Evolutionary conservation across 208 protist species (phyloP), one percentile per base, ranked within the genome.

Genomic region (Crithidia expoeki): DNA sequence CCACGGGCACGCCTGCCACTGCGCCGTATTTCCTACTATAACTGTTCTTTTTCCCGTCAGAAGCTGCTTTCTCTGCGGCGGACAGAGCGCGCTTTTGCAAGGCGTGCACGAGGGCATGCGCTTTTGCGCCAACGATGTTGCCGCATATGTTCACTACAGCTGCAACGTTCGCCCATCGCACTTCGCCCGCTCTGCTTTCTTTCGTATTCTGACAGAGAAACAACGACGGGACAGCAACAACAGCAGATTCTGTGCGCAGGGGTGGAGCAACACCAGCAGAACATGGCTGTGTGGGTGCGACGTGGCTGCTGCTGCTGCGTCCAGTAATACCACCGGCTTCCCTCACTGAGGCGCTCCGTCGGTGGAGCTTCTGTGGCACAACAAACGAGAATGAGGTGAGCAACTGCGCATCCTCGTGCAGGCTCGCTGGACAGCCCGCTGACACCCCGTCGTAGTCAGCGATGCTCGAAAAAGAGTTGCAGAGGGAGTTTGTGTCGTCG

Each of bases 91-190:
- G 64, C 11, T 30, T 21, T 21, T 57, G 71, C 61, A 76, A 51
- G 0, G 71, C 71, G 34, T 25, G 60, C 27, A 40, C 9, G 21
- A 76, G 19, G 0, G 56, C 51, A n/a, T 56, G 30, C 10, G 56
- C 34, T 17, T 36, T 40, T n/a, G 5, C 34, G 2, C 56, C 63
- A 7, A 44, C 44, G 19, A 76, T 32, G 38, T 71, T 63, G 17
- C 71, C 71, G 40, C 60, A 71, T 12, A 76, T 47, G 56, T 49
- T 71, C 11, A 71, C 38, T 5, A 76, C 49, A 11, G 56, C 63
- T 23, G 55, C 44, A 9, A 76, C 53, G 4, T 21, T 21, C 2
- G 19, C 32, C 32, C 28, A 42, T 32, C 16, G 7, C 30, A 4
- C 17, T 10, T 40, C 53, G 1, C 32, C 28, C 7, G 32, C 30